Evolutionary conservation across 768 basidiomycete species (phyloP).

Genomic region (Auricularia cornea): DNA sequence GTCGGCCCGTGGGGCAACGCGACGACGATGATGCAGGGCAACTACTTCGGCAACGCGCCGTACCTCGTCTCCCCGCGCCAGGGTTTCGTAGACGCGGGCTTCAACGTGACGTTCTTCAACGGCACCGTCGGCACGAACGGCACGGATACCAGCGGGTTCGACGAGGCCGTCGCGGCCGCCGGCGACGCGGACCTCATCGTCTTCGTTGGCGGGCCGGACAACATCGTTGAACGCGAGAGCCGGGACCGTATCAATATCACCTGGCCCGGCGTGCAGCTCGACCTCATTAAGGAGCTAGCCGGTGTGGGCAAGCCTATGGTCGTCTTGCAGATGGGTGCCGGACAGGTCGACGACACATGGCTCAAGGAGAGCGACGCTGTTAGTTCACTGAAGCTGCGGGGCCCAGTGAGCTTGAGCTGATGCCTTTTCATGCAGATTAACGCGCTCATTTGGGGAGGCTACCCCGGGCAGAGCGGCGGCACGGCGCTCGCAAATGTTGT

Average conservation of each 20-base stretch:
- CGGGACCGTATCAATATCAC: constrained; percentile 39
- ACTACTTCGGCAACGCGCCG: constrained; percentile 46
- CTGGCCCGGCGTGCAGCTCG: constrained; percentile 51
- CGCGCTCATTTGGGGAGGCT: constrained; percentile 49
- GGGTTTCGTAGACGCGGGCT: constrained; percentile 40
- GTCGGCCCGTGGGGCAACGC: constrained; percentile 55
- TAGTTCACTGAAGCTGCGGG: too few species aligned
- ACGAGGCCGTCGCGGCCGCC: constrained; percentile 44
- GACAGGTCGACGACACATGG: constrained; percentile 42
- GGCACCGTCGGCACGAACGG: constrained; percentile 34
- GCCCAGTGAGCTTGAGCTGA: too few species aligned
- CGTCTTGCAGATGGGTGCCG: constrained; percentile 49
- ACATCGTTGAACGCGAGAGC: constrained; percentile 39
- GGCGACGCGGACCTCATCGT: constrained; percentile 40
- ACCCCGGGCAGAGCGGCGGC: constrained; percentile 49
- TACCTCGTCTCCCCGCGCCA: constrained; percentile 47
- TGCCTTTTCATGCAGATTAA: too few species aligned
- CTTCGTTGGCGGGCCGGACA: constrained; percentile 48
- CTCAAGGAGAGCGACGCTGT: constrained; percentile 39
- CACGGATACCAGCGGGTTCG: constrained; percentile 36
- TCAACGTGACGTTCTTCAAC: constrained; percentile 32
- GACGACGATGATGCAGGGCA: constrained; percentile 46
- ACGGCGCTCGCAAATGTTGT: constrained; percentile 45
- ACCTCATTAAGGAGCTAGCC: constrained; percentile 37
- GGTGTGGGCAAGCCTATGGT: constrained; percentile 43